Conservation (phyloP, 768 basidiomycete genomes). For the Lactarius evosmus region DNA sequence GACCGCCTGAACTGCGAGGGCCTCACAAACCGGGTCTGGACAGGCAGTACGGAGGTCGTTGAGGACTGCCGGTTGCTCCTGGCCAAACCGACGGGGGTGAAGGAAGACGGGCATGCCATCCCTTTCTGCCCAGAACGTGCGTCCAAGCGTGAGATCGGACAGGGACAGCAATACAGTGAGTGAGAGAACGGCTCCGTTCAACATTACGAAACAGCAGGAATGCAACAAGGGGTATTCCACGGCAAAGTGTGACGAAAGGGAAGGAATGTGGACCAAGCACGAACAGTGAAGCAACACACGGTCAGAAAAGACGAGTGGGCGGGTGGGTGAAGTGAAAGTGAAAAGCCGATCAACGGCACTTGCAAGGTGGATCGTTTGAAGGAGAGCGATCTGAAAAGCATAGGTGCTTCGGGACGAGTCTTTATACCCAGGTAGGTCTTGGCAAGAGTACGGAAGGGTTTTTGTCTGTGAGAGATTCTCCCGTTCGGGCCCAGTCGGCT, state of each 20-base stretch:
- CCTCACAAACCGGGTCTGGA: constrained; percentile 47
- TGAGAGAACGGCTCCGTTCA: constrained; percentile 24
- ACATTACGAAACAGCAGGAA: constrained; percentile 4
- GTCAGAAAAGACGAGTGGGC: constrained; percentile 36
- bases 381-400: constrained; percentile 25
- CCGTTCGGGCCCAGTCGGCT: neutral
- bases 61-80: constrained; percentile 49
- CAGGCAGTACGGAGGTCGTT: constrained; percentile 46
- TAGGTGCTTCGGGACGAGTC: neutral
- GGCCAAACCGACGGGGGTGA: constrained; percentile 52
- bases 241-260: constrained; percentile 30
- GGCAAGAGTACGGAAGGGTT: neutral
- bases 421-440: constrained; percentile 10
- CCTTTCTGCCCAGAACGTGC: constrained; percentile 48
- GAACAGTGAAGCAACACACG: too few species aligned
- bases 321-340: constrained; percentile 26
- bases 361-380: constrained; percentile 27
- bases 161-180: constrained; percentile 28
- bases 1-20: constrained; percentile 47
- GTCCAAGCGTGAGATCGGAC: constrained; percentile 34
- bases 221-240: constrained; percentile 6
- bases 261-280: too few species aligned
- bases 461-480: neutral
- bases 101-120: constrained; percentile 44
- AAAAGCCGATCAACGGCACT: constrained; percentile 47